phyloP scores from a whole-genome alignment of 139 green algal genomes.

The Chlamydomonas sphaeroides region DNA sequence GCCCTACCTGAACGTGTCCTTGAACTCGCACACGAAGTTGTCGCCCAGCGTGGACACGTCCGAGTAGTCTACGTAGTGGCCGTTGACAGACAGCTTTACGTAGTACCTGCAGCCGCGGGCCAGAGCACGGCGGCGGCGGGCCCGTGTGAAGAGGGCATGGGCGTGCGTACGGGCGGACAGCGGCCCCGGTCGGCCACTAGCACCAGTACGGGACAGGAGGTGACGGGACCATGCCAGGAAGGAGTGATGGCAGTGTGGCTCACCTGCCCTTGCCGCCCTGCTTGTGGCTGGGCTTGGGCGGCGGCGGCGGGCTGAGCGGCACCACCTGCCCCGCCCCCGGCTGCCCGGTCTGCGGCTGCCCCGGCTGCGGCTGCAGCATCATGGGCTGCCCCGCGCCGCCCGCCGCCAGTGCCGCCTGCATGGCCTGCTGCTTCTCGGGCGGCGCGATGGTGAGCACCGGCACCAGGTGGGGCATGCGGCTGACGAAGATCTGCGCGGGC shows the following conservation, averaged over 20 bases:
- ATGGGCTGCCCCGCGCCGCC: not conserved
- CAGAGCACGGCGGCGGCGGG: not conserved
- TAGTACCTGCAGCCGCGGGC: constrained; percentile 60
- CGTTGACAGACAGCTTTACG: constrained; percentile 60
- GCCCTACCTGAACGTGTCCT: constrained; percentile 62
- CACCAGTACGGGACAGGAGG: too few relatives aligned
- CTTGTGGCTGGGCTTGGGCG: constrained; percentile 9
- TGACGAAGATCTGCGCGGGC: constrained; percentile 54
- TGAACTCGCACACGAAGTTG: constrained; percentile 60
- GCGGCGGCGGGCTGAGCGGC: not conserved
- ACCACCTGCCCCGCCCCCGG: not conserved
- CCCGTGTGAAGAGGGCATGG: not conserved
- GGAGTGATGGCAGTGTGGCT: too few relatives aligned
- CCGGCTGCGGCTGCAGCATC: not conserved
- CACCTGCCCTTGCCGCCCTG: constrained; percentile 32
- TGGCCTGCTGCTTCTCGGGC: not conserved
- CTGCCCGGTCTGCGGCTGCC: not conserved
- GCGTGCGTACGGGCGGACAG: too few relatives aligned
- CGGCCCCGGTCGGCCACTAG: too few relatives aligned
- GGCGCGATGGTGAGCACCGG: constrained; percentile 56
- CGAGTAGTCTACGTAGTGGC: constrained; percentile 50
- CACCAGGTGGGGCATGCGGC: constrained; percentile 51
- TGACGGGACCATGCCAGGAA: too few relatives aligned
- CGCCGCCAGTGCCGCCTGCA: not conserved
- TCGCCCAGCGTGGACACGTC: constrained; percentile 42